phyloP scores from a whole-genome alignment of 495 filamentous ascomycete genomes.

The Daldinia loculata region DNA sequence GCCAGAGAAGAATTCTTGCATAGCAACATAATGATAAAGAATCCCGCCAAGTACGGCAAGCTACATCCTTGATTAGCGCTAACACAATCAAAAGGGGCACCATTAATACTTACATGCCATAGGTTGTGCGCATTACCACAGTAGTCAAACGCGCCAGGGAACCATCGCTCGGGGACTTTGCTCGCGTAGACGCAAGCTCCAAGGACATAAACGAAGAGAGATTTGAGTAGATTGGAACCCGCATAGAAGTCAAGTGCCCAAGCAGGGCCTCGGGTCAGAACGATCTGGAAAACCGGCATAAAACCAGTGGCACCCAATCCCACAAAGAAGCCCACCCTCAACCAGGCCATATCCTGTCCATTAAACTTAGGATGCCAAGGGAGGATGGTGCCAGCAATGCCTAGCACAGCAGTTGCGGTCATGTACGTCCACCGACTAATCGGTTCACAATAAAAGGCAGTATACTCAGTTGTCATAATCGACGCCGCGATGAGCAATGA shows the following conservation, averaged over 20 bases:
- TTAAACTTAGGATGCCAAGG: slow-evolving; percentile 99
- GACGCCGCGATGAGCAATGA: slow-evolving; percentile 94
- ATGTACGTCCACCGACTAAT: slow-evolving; percentile 89
- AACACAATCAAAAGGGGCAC: not conserved
- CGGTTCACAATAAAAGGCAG: slow-evolving; percentile 97
- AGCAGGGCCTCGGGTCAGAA: slow-evolving; percentile 72
- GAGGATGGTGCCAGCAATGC: slow-evolving; percentile 86
- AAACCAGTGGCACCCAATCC: slow-evolving; percentile 90
- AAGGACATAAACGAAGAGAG: slow-evolving; percentile 80
- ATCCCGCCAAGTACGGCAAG: slow-evolving; percentile 92
- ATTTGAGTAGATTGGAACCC: slow-evolving; percentile 81
- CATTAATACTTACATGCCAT: slow-evolving; percentile 74
- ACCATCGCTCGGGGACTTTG: slow-evolving; percentile 93
- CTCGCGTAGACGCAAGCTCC: slow-evolving; percentile 92
- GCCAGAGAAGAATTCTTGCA: slow-evolving; percentile 90
- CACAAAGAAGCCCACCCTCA: slow-evolving; percentile 90
- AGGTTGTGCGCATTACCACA: slow-evolving; percentile 94
- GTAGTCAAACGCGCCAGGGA: slow-evolving; percentile 92
- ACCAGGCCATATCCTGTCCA: slow-evolving; percentile 88
- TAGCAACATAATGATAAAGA: slow-evolving; percentile 92
- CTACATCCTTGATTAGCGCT: slow-evolving; percentile 31
- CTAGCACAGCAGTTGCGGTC: slow-evolving; percentile 77
- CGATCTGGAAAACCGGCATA: slow-evolving; percentile 85
- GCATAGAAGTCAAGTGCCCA: slow-evolving; percentile 85
- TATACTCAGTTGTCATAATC: slow-evolving; percentile 98